Evolutionary conservation across 1,284 basidiomycete species (phyloP).

Genomic region (Marasmius sp.): DNA sequence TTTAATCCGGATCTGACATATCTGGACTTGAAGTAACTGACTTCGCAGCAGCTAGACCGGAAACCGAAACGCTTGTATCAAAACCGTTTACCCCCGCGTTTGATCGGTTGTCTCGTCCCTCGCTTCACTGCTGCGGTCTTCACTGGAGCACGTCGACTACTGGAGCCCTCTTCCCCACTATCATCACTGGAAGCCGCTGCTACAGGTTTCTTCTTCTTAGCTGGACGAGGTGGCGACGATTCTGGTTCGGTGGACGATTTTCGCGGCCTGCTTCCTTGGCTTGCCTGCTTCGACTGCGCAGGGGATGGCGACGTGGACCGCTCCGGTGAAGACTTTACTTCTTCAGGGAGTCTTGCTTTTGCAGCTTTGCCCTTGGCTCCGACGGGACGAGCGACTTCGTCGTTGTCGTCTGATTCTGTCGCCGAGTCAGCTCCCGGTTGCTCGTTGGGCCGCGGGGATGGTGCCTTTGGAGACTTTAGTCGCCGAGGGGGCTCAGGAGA

Average conservation of each 20-base stretch:
- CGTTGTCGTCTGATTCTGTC: slow-evolving; percentile 49
- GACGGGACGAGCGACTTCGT: slow-evolving; percentile 20
- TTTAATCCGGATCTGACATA: too few relatives aligned
- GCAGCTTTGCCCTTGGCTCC: slow-evolving; percentile 19
- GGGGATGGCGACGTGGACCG: slow-evolving; percentile 18
- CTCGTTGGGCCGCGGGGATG: slow-evolving; percentile 11
- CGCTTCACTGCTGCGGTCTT: slow-evolving; percentile 39
- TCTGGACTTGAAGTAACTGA: background rate
- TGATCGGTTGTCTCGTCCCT: slow-evolving; percentile 69
- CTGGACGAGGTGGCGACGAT: slow-evolving; percentile 46
- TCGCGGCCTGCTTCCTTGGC: slow-evolving; percentile 18
- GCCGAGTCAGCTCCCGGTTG: slow-evolving; percentile 36
- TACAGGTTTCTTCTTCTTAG: slow-evolving; percentile 44
- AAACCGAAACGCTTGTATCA: slow-evolving; percentile 29
- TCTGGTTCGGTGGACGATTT: slow-evolving; percentile 39
- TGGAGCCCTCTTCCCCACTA: slow-evolving; percentile 52
- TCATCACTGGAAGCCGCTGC: slow-evolving; percentile 44
- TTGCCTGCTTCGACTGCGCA: slow-evolving; percentile 16
- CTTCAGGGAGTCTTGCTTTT: slow-evolving; percentile 8
- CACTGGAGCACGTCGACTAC: slow-evolving; percentile 33
- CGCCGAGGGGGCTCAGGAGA: slow-evolving; percentile 12
- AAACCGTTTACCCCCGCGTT: slow-evolving; percentile 70
- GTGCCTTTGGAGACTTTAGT: slow-evolving; percentile 8
- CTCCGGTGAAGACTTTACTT: slow-evolving; percentile 12
- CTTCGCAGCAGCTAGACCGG: background rate